phyloP scores from a whole-genome alignment of 2,329 filamentous ascomycete species.

The Aspergillus ibericus region DNA sequence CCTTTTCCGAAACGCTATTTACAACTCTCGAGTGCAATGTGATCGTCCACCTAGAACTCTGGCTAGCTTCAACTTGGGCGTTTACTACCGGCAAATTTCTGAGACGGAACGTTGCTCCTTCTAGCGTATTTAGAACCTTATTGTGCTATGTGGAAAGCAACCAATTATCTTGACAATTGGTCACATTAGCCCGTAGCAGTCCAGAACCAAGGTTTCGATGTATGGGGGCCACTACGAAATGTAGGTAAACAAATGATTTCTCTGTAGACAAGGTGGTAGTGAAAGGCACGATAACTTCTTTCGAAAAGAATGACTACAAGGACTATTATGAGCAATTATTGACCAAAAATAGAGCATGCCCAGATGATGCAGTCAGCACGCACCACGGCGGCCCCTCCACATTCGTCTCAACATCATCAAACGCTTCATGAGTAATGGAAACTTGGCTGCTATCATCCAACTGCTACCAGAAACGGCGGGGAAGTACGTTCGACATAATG shows the following conservation, averaged over 20 bases:
- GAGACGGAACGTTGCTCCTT: neutral
- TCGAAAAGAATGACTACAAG: neutral
- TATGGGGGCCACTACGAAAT: neutral
- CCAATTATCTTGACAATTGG: neutral
- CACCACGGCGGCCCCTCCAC: neutral
- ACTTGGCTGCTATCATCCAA: no score
- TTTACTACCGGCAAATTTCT: neutral
- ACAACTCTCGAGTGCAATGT: neutral
- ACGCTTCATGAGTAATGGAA: neutral
- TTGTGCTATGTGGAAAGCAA: neutral
- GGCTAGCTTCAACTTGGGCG: neutral
- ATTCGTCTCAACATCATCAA: neutral
- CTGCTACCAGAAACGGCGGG: no score
- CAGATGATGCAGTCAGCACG: neutral
- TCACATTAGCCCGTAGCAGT: neutral
- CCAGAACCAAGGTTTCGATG: neutral
- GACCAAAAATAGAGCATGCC: neutral
- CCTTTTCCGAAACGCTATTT: neutral
- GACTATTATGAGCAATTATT: neutral
- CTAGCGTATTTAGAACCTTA: neutral
- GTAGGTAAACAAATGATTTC: neutral
- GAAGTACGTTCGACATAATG: no score
- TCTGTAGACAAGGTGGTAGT: neutral
- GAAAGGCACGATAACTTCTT: neutral
- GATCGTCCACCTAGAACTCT: neutral